Conservation (phyloP, 164 flowering plant species). For the Dillenia turbinata region DNA sequence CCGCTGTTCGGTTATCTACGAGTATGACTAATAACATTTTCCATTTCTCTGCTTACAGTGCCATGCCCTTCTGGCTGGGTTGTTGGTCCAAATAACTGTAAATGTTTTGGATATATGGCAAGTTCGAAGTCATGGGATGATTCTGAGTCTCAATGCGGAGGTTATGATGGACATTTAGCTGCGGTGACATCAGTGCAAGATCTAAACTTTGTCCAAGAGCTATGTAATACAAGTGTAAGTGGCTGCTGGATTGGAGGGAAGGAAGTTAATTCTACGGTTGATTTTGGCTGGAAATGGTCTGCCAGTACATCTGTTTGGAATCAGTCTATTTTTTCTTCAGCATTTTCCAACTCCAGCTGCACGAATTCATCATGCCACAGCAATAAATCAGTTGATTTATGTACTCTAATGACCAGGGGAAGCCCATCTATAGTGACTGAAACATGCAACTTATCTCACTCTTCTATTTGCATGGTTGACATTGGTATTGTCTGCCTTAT, state of each 20-base stretch:
- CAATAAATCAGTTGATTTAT: slow-evolving; percentile 29
- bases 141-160: slow-evolving; percentile 48
- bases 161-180: slow-evolving; percentile 60
- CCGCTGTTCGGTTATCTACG: not conserved
- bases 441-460: slow-evolving; percentile 56
- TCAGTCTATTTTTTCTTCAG: slow-evolving; percentile 31
- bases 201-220: slow-evolving; percentile 38
- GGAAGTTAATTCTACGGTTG: slow-evolving; percentile 25
- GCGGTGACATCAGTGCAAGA: slow-evolving; percentile 54
- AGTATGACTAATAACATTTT: too few relatives aligned
- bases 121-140: slow-evolving; percentile 50
- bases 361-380: slow-evolving; percentile 34
- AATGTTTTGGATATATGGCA: slow-evolving; percentile 39
- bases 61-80: slow-evolving; percentile 67
- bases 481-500: slow-evolving; percentile 27
- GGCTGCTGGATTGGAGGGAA: slow-evolving; percentile 92
- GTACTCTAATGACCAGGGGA: slow-evolving; percentile 45
- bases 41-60: slow-evolving; percentile 21
- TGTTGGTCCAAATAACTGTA: slow-evolving; percentile 37
- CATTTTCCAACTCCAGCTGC: slow-evolving; percentile 31
- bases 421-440: slow-evolving; percentile 33
- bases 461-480: slow-evolving; percentile 62
- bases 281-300: slow-evolving; percentile 76
- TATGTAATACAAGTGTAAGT: slow-evolving; percentile 33
- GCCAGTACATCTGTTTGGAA: slow-evolving; percentile 58